Evolutionary conservation across 495 filamentous ascomycete genomes (phyloP), one percentile per base, ranked within the genome.

Genomic region (Sordaria brevicollis): DNA sequence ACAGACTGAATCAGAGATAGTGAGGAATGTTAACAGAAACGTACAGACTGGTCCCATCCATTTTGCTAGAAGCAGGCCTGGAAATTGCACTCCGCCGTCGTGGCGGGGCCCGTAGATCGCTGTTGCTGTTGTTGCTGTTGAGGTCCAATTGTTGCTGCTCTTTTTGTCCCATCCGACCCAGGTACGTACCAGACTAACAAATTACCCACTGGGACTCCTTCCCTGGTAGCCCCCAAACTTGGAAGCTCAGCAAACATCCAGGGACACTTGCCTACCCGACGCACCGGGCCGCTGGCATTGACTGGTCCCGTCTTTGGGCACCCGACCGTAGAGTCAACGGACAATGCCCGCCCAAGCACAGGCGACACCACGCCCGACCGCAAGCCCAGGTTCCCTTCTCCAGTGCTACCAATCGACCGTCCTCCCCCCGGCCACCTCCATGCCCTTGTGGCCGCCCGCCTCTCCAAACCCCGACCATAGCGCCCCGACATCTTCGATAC

Each of bases 31-130:
- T n/a, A n/a, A 17, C n/a, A 19, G 41, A 54, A 54, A 54, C 13
- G 43, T 21, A n/a, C 25, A 54, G 43, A 10, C 43, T 25, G 5
- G 49, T 57, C 49, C 49, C 21, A 31, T 57, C 25, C 25, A 57
- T 29, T 15, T 57, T 29, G 49, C 31, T 31, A 31, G 49, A 62
- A 17, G 49, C 49, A 72, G 69, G 70, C 70, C 71, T 74, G 74
- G 74, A 78, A 77, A 76, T 78, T 76, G 69, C 73, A 69, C 74
- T 78, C 76, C 74, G 76, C 73, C 69, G 70, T 68, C 65, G 77
- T 70, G 71, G 75, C 43, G 43, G 75, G 75, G 71, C 71, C 73
- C 71, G 77, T 71, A 74, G 77, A 78, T 78, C 77, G 69, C 73
- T 70, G 35, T 65, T 74, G 70, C 54, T 74, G 71, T 11, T 57